Evolutionary conservation across 2,329 filamentous ascomycete species (phyloP).

Genomic region (Penicillium fuscoglaucum): DNA sequence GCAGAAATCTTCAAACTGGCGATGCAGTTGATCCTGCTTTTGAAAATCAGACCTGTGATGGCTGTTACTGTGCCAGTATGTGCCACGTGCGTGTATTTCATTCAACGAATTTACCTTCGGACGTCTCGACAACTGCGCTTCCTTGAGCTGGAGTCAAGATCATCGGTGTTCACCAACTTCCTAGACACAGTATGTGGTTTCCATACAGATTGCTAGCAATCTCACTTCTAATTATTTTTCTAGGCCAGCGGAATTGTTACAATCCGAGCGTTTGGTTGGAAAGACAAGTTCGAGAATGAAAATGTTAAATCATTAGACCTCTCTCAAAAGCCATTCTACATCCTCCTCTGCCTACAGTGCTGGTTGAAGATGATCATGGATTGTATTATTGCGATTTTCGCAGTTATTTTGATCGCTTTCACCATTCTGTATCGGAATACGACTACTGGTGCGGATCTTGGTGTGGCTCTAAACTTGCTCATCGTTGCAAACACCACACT

Average conservation of each 20-base stretch:
- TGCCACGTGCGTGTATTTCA: background rate
- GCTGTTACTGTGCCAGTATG: background rate
- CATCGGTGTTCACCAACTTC: slow-evolving; percentile 1
- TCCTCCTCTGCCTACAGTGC: background rate
- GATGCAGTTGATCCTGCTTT: background rate
- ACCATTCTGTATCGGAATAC: background rate
- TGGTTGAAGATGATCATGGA: slow-evolving; percentile 1
- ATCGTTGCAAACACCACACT: slow-evolving; percentile 9
- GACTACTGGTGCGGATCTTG: background rate
- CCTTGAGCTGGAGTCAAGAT: slow-evolving; percentile 4
- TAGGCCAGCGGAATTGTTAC: background rate
- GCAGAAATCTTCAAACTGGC: background rate
- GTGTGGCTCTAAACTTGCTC: slow-evolving; percentile 6
- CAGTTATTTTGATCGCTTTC: background rate
- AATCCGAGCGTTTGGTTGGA: background rate
- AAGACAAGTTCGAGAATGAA: background rate
- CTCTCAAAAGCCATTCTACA: background rate
- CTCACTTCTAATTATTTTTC: background rate
- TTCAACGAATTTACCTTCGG: slow-evolving; percentile 5
- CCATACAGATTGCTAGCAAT: background rate
- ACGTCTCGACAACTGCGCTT: slow-evolving; percentile 8
- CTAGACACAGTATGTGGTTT: background rate
- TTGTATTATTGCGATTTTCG: background rate
- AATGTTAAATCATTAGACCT: background rate
- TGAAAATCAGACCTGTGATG: slow-evolving; percentile 1